These are phyloP conservation scores for Lentinula lateritia DNA, from an alignment of 768 basidiomycete genomes.

Conservation along the genomic window DNA sequence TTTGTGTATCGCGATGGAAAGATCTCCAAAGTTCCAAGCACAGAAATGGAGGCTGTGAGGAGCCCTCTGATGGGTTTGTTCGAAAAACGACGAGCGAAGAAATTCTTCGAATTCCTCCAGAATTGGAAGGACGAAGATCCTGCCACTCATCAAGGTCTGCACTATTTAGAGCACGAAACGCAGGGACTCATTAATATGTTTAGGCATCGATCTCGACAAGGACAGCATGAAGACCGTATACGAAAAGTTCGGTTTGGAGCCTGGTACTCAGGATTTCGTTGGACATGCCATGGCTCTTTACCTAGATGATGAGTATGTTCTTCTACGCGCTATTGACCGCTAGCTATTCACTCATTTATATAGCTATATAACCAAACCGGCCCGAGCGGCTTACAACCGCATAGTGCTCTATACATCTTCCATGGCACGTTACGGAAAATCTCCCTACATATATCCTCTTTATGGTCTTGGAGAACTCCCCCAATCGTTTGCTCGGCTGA, in stretches of 20 bases:
- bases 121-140: constrained; percentile 93
- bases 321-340: neutral
- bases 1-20: constrained; percentile 95
- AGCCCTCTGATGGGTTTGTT: constrained; percentile 98
- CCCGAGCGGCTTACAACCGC: constrained; percentile 86
- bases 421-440: constrained; percentile 99
- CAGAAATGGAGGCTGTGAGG: constrained; percentile 93
- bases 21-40: constrained; percentile 97
- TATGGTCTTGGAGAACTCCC: constrained; percentile 99
- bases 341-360: neutral
- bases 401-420: constrained; percentile 97
- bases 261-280: constrained; percentile 98
- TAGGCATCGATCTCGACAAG: constrained; percentile 84
- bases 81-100: constrained; percentile 96
- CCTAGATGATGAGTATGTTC: constrained; percentile 89
- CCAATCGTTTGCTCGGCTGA: constrained; percentile 96
- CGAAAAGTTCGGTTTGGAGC: constrained; percentile 93
- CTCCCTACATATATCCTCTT: constrained; percentile 98
- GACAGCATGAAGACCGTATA: constrained; percentile 94
- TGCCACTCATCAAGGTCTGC: constrained; percentile 88
- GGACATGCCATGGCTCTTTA: constrained; percentile 99
- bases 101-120: constrained; percentile 97
- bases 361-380: constrained; percentile 91
- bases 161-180: neutral
- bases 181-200: constrained; percentile 3